Evolutionary conservation across 2,329 filamentous ascomycete genomes (phyloP), one percentile per base, ranked within the genome.

Genomic region (Sporothrix brasiliensis): DNA sequence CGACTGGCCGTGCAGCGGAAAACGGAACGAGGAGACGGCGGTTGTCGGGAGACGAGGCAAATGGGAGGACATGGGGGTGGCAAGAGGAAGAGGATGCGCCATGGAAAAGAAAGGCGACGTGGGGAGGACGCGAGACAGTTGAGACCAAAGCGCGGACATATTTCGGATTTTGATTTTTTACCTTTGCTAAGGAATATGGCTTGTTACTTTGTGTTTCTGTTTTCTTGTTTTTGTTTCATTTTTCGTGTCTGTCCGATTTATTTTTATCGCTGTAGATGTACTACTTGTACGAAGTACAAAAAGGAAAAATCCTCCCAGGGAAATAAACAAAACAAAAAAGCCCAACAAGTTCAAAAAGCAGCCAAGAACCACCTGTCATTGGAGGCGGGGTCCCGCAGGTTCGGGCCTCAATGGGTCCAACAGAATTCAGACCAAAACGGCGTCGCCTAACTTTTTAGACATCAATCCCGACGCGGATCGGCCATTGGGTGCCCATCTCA

Each of bases 91-190:
- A 19, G 5, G 30, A 21, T 24, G 34, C 21, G 30, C 34, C 56
- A 60, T 60, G 50, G 6, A 21, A 21, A 60, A 60, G 56, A 60
- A 60, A 60, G 56, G 56, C 34, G 56, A 60, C 56, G 56, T 60
- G 56, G 56, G 56, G 56, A 60, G 19, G 19, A 13, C 16, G 56
- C 56, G n/a, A 60, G 30, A 19, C 54, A 41, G 3, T 30, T 1
- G 5, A 41, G n/a, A 34, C 2, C 5, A 53, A 56, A 34, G 27
- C 53, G 53, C 34, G 16, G 21, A 30, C 11, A 30, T 54, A 30
- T 14, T 11, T 60, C 13, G 21, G 56, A 41, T 60, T 21, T 60
- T 58, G 54, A 60, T 60, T 41, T 61, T 21, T 14, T 21, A 19
- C 10, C 3, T 61, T 34, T 9, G 34, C 7, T 34, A 34, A 34